These are phyloP conservation scores for Oryza nivara DNA, from an alignment of 176 grass and related monocot genomes.

Conservation along the genomic window DNA sequence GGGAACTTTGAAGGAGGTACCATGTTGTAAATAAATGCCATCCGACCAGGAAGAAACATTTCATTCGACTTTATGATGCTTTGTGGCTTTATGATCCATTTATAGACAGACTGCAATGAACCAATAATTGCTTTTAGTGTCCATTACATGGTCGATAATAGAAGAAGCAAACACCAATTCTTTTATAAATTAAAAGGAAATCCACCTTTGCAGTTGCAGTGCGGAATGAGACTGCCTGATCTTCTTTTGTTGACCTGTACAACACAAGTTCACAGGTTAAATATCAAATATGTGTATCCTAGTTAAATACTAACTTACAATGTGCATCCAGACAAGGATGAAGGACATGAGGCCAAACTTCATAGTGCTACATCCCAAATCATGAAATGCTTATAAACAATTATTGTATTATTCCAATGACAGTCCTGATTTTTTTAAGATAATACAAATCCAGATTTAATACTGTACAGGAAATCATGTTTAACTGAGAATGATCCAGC, in stretches of 20 bases:
- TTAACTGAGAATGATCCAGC: neutral
- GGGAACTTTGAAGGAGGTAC: conserved; percentile 47
- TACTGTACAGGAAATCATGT: neutral
- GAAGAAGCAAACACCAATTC: conserved; percentile 16
- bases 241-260: conserved; percentile 72
- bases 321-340: neutral
- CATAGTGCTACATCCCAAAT: conserved; percentile 4
- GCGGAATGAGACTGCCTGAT: conserved; percentile 75
- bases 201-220: conserved; percentile 89
- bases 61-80: conserved; percentile 84
- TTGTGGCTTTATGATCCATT: conserved; percentile 94
- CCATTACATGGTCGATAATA: neutral
- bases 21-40: conserved; percentile 98
- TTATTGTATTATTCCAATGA: conserved; percentile 2
- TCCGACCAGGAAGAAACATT: conserved; percentile 96
- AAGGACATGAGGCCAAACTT: neutral
- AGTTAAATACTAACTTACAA: neutral
- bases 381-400: neutral
- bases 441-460: too few relatives aligned
- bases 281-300: neutral
- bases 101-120: conserved; percentile 86
- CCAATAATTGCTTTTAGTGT: conserved; percentile 21
- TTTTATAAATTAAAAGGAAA: conserved; percentile 20
- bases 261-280: conserved; percentile 29
- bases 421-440: neutral